These are phyloP conservation scores for Ulmus americana DNA, from an alignment of 331 rosid species.

Conservation along the genomic window DNA sequence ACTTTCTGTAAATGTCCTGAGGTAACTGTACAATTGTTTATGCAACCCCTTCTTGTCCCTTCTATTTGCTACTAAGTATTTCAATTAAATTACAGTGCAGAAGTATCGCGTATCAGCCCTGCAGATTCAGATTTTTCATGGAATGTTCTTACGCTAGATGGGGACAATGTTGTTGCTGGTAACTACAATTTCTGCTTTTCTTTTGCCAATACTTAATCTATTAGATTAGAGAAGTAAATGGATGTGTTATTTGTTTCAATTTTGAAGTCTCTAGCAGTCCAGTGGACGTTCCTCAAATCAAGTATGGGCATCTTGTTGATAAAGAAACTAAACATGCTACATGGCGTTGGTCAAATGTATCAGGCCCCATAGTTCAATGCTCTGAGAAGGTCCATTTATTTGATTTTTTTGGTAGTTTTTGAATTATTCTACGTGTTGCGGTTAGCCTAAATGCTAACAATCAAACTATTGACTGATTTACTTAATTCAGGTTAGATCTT, in stretches of 20 bases:
- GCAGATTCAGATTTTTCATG: conserved; percentile 63
- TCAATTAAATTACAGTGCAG: conserved; percentile 48
- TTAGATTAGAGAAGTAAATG: not conserved
- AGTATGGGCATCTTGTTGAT: conserved; percentile 54
- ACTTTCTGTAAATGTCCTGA: conserved; percentile 72
- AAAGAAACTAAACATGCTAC: conserved; percentile 36
- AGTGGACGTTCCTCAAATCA: conserved; percentile 76
- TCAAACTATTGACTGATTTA: conserved; percentile 14
- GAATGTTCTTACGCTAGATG: conserved; percentile 68
- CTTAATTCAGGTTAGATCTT: conserved; percentile 56
- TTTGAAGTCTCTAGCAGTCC: conserved; percentile 83
- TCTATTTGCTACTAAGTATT: conserved; percentile 19
- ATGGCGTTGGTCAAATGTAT: conserved; percentile 72
- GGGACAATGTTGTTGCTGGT: conserved; percentile 82
- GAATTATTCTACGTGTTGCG: conserved; percentile 4
- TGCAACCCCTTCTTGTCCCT: conserved; percentile 4
- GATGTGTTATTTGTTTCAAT: not conserved
- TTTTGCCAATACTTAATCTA: conserved; percentile 9
- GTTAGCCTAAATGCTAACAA: conserved; percentile 21
- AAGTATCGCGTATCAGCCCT: conserved; percentile 60
- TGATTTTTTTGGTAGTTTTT: conserved; percentile 14
- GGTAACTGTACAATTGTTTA: conserved; percentile 34
- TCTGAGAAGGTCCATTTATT: conserved; percentile 60
- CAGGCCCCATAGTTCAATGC: conserved; percentile 52
- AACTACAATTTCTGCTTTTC: conserved; percentile 27